phyloP scores from a whole-genome alignment of 805 yeast genomes.

The Yamadazyma kitorensis region DNA sequence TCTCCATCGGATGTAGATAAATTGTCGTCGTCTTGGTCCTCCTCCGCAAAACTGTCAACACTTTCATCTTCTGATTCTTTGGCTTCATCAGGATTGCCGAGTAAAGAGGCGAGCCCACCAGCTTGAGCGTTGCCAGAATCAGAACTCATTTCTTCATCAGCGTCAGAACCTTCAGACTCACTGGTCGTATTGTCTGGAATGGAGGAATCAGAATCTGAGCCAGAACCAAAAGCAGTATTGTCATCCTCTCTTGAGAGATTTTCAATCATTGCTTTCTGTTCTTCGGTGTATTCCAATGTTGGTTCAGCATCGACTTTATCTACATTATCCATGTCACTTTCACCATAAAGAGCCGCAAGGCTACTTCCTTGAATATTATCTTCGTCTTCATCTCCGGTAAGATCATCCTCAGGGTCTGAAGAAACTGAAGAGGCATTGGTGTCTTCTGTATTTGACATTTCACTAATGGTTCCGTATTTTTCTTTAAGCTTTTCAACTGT shows the following conservation, averaged over 20 bases:
- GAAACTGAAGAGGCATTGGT: constrained; percentile 18
- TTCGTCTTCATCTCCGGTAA: constrained; percentile 12
- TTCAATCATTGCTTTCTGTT: constrained; percentile 29
- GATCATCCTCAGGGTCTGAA: constrained; percentile 16
- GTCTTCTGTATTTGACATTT: constrained; percentile 8
- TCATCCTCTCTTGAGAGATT: constrained; percentile 9
- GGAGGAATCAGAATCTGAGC: constrained; percentile 13
- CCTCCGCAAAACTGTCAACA: constrained; percentile 10
- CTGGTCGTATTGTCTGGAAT: constrained; percentile 16
- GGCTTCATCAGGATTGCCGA: constrained; percentile 10
- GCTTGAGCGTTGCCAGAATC: constrained; percentile 12
- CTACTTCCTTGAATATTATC: constrained; percentile 14
- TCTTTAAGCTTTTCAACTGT: constrained; percentile 54
- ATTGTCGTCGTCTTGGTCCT: constrained; percentile 18
- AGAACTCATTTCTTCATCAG: constrained; percentile 6
- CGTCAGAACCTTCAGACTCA: constrained; percentile 14
- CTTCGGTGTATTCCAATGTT: constrained; percentile 28
- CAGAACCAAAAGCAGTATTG: constrained; percentile 2
- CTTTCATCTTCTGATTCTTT: constrained; percentile 20
- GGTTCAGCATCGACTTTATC: constrained; percentile 9
- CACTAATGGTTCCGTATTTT: constrained; percentile 49
- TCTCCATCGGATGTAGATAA: constrained; percentile 23
- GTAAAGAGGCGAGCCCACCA: constrained; percentile 17
- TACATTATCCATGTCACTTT: constrained; percentile 8
- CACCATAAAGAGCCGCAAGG: constrained; percentile 35